Base-by-base conservation (phyloP, 495 filamentous ascomycete genomes). In the Margaritispora aquatica region DNA sequence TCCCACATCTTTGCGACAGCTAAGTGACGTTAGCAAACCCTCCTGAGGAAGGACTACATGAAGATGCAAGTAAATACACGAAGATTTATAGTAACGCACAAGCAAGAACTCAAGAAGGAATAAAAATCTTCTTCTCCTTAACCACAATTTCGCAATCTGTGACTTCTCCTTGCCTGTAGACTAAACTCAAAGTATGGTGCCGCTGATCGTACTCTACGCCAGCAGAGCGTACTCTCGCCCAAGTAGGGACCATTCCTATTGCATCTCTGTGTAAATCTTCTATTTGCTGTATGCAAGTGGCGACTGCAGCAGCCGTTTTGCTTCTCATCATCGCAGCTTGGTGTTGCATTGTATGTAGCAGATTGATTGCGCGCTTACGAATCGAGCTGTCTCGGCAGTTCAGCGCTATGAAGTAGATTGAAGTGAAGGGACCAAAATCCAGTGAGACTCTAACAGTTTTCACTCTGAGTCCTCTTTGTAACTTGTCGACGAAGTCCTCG, bases 181-280 rank as follows among this genome's bases (percentile, higher is more conserved):
- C 19, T 11, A 47, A 5, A 13, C 2, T 22, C 22, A 34, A 20
- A 8, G 21, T 47, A 22, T 50, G 19, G 10, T 52, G 21, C 34
- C 27, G 50, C 11, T 17, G 11, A 48, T 54, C 23, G 8, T 47
- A 41, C 2, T 15, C 13, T 22, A 44, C 29, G 15, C 1, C 10
- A 23, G 54, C 11, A 24, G 27, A 26, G 21, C 36, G n/a, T 22
- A 59, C 50, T 48, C 57, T 44, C 5, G 48, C 49, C 57, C 57
- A 59, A 13, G 3, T 27, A 2, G 49, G 57, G 0, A 59, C 27
- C 9, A 24, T 1, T 1, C 57, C 57, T 19, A 21, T 23, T 17
- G 34, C 49, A 19, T 57, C 15, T 19, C 44, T 49, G 47, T 53
- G 26, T 23, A 19, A 10, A 4, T 29, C 23, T 38, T 57, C 54